A percentile compares a stretch with the other conserved stretches of the same genome.
phyloP scores from a whole-genome alignment of 2,329 filamentous ascomycete genomes.

The Blastomyces parvus region DNA sequence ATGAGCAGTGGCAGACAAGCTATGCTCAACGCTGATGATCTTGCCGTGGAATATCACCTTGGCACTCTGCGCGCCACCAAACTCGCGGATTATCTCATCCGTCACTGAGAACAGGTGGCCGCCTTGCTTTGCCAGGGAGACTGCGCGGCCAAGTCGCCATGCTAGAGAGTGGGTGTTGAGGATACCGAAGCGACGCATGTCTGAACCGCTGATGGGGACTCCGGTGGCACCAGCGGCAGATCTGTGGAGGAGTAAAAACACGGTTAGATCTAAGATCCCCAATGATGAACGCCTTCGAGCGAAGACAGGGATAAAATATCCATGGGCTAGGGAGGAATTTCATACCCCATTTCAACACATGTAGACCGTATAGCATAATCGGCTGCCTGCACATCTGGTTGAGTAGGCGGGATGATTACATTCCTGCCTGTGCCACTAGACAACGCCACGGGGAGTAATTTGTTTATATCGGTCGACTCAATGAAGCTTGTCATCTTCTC shows the following conservation, averaged over 20 bases:
- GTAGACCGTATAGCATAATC: slow-evolving; percentile 33
- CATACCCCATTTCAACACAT: slow-evolving; percentile 35
- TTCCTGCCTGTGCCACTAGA: slow-evolving; percentile 12
- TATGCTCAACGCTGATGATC: slow-evolving; percentile 50
- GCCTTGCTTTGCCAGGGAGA: slow-evolving; percentile 41
- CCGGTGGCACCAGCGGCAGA: slow-evolving; percentile 32
- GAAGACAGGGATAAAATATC: neutral
- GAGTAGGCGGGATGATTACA: slow-evolving; percentile 12
- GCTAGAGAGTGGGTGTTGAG: slow-evolving; percentile 35
- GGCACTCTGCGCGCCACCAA: slow-evolving; percentile 45
- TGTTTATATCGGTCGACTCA: slow-evolving; percentile 35
- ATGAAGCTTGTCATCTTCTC: slow-evolving; percentile 34
- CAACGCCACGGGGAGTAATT: slow-evolving; percentile 6
- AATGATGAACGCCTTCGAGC: too few species aligned
- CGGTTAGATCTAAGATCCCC: neutral
- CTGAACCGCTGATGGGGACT: slow-evolving; percentile 29
- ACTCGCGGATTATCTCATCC: slow-evolving; percentile 49
- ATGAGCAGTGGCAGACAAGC: slow-evolving; percentile 40
- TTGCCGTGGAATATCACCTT: slow-evolving; percentile 55
- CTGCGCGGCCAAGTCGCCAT: slow-evolving; percentile 49
- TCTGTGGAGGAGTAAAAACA: slow-evolving; percentile 31
- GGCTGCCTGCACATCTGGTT: slow-evolving; percentile 18
- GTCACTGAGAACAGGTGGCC: slow-evolving; percentile 47
- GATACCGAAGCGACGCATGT: slow-evolving; percentile 28
- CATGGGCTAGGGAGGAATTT: slow-evolving; percentile 11